Percentiles rank a stretch among this genome's conserved stretches.
These are phyloP conservation scores for Aquilaria agallochum DNA, from an alignment of 441 rosid species.

Conservation along the genomic window DNA sequence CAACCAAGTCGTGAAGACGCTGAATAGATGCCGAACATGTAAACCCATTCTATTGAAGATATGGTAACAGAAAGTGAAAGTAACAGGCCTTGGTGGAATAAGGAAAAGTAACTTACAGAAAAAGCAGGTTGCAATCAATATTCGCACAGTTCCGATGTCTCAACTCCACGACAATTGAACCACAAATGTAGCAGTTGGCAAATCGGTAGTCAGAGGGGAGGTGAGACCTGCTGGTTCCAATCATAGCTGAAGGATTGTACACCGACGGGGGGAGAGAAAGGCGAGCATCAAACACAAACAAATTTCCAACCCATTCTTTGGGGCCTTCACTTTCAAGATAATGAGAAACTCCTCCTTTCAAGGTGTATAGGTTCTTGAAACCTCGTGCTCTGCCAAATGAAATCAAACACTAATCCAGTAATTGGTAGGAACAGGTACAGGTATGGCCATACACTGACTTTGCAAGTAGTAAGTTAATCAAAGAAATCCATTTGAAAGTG, in stretches of 20 bases:
- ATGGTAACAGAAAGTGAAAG: not conserved
- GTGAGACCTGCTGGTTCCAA: constrained; percentile 20
- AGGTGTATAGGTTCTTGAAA: constrained; percentile 69
- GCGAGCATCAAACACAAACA: constrained; percentile 86
- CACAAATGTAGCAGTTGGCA: constrained; percentile 68
- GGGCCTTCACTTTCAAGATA: constrained; percentile 77
- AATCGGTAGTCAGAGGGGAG: constrained; percentile 34
- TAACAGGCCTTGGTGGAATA: not conserved
- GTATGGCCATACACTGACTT: not conserved
- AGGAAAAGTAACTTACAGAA: constrained; percentile 50
- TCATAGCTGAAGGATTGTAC: constrained; percentile 31
- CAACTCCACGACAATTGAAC: constrained; percentile 53
- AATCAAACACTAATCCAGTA: constrained; percentile 12
- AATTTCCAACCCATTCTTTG: constrained; percentile 74
- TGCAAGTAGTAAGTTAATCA: no score
- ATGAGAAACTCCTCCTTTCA: constrained; percentile 84
- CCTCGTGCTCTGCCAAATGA: constrained; percentile 57
- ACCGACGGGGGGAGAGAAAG: constrained; percentile 81
- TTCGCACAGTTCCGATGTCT: constrained; percentile 95
- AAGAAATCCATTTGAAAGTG: not conserved
- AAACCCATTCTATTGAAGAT: not conserved
- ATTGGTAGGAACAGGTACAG: not conserved
- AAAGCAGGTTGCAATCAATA: constrained; percentile 85
- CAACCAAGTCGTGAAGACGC: no score
- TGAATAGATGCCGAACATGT: not conserved